Evolutionary conservation across 192 early-diverging fungal species (phyloP), one percentile per base, ranked within the genome.

Genomic region (Backusella psychrophila): DNA sequence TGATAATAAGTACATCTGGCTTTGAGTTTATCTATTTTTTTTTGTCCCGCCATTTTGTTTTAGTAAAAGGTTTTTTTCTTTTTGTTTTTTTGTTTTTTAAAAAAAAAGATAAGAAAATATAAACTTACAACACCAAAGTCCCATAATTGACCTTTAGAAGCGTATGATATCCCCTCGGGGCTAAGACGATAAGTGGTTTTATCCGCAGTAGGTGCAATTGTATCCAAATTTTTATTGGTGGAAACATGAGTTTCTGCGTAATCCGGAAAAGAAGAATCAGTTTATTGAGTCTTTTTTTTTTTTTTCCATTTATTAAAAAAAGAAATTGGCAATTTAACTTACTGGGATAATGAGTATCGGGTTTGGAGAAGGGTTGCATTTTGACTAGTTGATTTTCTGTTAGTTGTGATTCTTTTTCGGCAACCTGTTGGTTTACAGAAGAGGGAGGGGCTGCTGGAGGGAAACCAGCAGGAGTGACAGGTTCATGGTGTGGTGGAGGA

Each of bases 61-160:
- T 26, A 26, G 15, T 65, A 29, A 36, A n/a, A 19, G 3, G 3
- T n/a, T 6, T 17, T 8, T 46, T 71, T 26, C 19, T 9, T 29
- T 41, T 70, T 41, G n/a, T 42, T 7, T 29, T 29, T 29, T 29
- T 29, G 29, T 29, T 29, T 29, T 72, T 26, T 29, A 35, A 14
- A 63, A 63, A 14, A 33, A 26, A 41, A 59, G 29, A 73, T 9
- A 74, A 36, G n/a, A 56, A 74, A 41, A 73, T 59, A n/a, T 35
- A 39, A 6, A 69, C 69, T 73, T 76, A 85, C 84, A 38, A 85
- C 81, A 73, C 77, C 76, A 72, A 82, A 72, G 35, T 82, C 70
- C 80, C 80, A 82, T 29, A 68, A 26, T 26, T 82, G 59, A 33
- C 49, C 70, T 14, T 68, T 14, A 0, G 11, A 34, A 41, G 80